Conservation (phyloP, 352 stramenopile species). For the Phytopythium chamaehyphon region DNA sequence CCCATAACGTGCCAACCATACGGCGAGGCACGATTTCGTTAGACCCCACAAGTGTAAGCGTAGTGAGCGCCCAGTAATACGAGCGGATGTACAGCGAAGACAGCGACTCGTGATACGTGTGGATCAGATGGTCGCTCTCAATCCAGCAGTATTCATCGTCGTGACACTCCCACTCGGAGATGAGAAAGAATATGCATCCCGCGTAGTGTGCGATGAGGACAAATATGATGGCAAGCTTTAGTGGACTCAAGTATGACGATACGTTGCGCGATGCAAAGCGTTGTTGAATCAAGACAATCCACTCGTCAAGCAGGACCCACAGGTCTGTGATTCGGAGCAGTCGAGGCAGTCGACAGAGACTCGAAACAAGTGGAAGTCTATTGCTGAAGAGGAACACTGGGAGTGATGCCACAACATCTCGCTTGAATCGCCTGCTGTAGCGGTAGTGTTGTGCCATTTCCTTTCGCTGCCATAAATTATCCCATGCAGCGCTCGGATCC, state of each 20-base stretch:
- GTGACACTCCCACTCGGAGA: conserved; percentile 56
- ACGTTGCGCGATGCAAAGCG: conserved; percentile 60
- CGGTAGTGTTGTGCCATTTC: conserved; percentile 30
- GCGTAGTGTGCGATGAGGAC: conserved; percentile 56
- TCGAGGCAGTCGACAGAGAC: conserved; percentile 48
- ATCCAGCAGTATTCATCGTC: conserved; percentile 50
- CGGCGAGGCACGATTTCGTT: conserved; percentile 47
- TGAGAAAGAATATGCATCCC: conserved; percentile 65
- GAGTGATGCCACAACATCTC: conserved; percentile 47
- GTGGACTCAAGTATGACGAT: conserved; percentile 58
- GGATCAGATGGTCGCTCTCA: conserved; percentile 47
- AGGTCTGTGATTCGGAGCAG: conserved; percentile 50
- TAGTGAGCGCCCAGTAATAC: conserved; percentile 75
- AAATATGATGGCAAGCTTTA: conserved; percentile 72
- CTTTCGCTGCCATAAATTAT: conserved; percentile 41
- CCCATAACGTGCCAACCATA: conserved; percentile 49
- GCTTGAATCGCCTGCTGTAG: conserved; percentile 37
- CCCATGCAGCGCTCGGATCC: conserved; percentile 4
- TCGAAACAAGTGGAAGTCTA: conserved; percentile 12
- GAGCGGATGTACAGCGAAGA: conserved; percentile 49
- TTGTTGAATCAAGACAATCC: conserved; percentile 71
- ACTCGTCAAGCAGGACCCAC: conserved; percentile 51
- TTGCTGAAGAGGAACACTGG: conserved; percentile 49
- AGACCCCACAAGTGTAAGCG: conserved; percentile 53
- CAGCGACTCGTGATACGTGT: conserved; percentile 50